Evolutionary conservation across 352 stramenopile genomes (phyloP).

Genomic region (Pythium vanterpoolii): DNA sequence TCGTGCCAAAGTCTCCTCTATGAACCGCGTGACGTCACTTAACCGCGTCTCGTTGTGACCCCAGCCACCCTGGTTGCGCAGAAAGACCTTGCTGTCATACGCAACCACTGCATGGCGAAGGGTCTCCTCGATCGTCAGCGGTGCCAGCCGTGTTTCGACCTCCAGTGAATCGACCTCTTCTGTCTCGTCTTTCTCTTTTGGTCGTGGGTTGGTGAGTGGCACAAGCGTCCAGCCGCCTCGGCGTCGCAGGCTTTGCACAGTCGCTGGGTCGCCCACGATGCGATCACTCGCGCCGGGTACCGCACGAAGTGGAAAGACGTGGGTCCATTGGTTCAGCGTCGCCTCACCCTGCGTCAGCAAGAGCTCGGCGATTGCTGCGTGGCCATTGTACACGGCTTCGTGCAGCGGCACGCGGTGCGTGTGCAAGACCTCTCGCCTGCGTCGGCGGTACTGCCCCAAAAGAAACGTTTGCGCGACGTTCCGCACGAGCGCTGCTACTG

Average conservation of each 20-base stretch:
- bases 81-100: slow-evolving; percentile 43
- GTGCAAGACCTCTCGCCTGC: slow-evolving; percentile 42
- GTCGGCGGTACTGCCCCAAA: slow-evolving; percentile 44
- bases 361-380: slow-evolving; percentile 47
- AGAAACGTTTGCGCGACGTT: slow-evolving; percentile 65
- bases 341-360: slow-evolving; percentile 46
- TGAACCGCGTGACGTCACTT: slow-evolving; percentile 31
- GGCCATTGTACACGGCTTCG: slow-evolving; percentile 68
- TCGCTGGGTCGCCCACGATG: neutral
- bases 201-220: slow-evolving; percentile 25
- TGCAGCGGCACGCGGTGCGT: slow-evolving; percentile 72
- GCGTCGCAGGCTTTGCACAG: slow-evolving; percentile 7
- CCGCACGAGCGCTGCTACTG: slow-evolving; percentile 44
- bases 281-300: slow-evolving; percentile 30
- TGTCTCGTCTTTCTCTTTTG: neutral
- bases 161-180: neutral
- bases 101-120: slow-evolving; percentile 39
- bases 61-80: slow-evolving; percentile 36
- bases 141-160: slow-evolving; percentile 20
- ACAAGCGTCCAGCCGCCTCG: slow-evolving; percentile 50
- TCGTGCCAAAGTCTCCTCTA: slow-evolving; percentile 27
- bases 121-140: slow-evolving; percentile 46
- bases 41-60: slow-evolving; percentile 26
- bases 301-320: slow-evolving; percentile 49
- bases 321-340: slow-evolving; percentile 52